phyloP scores from a whole-genome alignment of 441 rosid species.

The Adansonia gregorii region DNA sequence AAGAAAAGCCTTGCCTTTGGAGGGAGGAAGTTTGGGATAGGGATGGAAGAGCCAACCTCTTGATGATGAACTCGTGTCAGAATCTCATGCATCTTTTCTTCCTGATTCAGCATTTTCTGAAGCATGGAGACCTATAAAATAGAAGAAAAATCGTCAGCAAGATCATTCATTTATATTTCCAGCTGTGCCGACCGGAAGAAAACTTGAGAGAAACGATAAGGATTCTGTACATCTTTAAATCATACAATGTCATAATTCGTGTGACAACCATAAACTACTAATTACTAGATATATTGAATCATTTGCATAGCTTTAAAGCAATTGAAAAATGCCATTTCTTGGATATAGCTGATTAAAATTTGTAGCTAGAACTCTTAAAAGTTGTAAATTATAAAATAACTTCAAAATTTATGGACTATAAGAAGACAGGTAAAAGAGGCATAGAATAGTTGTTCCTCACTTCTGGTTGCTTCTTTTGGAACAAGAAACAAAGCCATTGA shows the following conservation, averaged over 20 bases:
- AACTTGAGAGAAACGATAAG: constrained; percentile 7
- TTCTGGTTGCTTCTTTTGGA: not conserved
- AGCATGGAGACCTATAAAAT: constrained; percentile 60
- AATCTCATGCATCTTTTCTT: constrained; percentile 73
- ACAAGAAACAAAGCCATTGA: not conserved
- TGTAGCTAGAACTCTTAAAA: not conserved
- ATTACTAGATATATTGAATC: not conserved
- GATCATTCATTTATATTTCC: constrained; percentile 6
- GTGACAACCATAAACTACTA: not conserved
- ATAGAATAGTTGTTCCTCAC: not conserved
- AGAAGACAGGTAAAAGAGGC: not conserved
- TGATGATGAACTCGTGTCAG: constrained; percentile 57
- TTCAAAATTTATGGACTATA: not conserved
- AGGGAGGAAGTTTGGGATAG: constrained; percentile 75
- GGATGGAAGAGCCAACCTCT: constrained; percentile 40
- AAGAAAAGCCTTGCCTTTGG: constrained; percentile 56
- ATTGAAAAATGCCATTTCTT: not conserved
- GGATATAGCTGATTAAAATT: not conserved
- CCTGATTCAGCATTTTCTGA: constrained; percentile 74
- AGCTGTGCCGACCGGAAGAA: not conserved
- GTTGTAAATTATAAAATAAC: not conserved
- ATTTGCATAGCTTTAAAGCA: not conserved
- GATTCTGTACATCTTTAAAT: constrained; percentile 11
- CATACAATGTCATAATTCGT: not conserved
- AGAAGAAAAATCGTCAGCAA: not conserved